Conservation (phyloP, 768 basidiomycete species). For the Phanerodontia chrysosporium region DNA sequence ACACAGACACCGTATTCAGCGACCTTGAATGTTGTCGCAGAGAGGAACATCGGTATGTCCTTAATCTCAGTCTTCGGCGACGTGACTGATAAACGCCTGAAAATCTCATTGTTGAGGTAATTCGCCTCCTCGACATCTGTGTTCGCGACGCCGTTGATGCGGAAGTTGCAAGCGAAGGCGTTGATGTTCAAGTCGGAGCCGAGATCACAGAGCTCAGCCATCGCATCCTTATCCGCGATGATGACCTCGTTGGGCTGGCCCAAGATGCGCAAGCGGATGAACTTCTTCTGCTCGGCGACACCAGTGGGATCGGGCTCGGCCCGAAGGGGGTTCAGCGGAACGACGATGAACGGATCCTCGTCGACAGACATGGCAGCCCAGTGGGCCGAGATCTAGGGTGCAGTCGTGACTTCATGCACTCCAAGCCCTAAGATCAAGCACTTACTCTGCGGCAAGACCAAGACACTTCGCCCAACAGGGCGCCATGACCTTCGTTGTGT, state of each 20-base stretch:
- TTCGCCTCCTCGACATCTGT: slow-evolving; percentile 39
- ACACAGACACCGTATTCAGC: slow-evolving; percentile 32
- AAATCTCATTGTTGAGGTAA: slow-evolving; percentile 35
- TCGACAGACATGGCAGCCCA: slow-evolving; percentile 37
- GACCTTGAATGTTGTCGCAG: slow-evolving; percentile 17
- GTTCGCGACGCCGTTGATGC: slow-evolving; percentile 29
- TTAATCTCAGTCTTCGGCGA: slow-evolving; percentile 20
- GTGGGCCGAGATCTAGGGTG: slow-evolving; percentile 28
- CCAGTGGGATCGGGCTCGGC: slow-evolving; percentile 22
- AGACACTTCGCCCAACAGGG: slow-evolving; percentile 35
- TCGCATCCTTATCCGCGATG: slow-evolving; percentile 22
- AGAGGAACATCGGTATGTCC: slow-evolving; percentile 15
- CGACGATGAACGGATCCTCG: slow-evolving; percentile 30
- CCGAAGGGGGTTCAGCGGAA: slow-evolving; percentile 38
- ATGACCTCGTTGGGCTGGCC: slow-evolving; percentile 27
- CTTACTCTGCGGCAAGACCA: slow-evolving; percentile 35
- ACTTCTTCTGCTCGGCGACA: slow-evolving; percentile 24
- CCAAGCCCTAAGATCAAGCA: too few species aligned
- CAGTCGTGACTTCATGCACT: too few species aligned
- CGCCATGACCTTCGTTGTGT: slow-evolving; percentile 34
- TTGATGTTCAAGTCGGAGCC: slow-evolving; percentile 44
- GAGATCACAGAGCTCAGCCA: slow-evolving; percentile 22
- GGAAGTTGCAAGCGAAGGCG: slow-evolving; percentile 42
- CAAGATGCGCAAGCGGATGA: slow-evolving; percentile 32
- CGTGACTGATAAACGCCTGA: slow-evolving; percentile 34